Evolutionary conservation across 306 rosid species (phyloP).

Genomic region (Carpinus viminea): DNA sequence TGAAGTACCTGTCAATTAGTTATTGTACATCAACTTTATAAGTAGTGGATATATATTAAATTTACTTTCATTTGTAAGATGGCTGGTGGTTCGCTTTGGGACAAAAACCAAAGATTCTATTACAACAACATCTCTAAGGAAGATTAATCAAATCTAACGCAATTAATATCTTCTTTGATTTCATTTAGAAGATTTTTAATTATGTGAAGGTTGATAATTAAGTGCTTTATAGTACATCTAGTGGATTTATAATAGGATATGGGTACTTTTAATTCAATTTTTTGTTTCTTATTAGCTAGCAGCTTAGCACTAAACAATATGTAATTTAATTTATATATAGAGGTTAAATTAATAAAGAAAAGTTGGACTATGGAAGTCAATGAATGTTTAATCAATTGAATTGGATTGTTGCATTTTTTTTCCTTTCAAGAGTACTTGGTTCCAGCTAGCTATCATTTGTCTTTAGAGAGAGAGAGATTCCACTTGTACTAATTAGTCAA

Average conservation of each 20-base stretch:
- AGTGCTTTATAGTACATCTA: not conserved
- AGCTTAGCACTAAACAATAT: not conserved
- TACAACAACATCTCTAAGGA: conserved; percentile 12
- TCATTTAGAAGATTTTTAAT: not conserved
- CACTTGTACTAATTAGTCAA: not conserved
- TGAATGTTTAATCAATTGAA: not conserved
- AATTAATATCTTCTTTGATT: conserved; percentile 17
- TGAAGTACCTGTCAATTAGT: not conserved
- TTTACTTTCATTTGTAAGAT: too few relatives aligned
- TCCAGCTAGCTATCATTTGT: conserved; percentile 65
- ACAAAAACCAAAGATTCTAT: not conserved
- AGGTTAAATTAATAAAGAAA: not conserved
- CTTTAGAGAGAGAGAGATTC: conserved; percentile 3
- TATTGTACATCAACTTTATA: not conserved
- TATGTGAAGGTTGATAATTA: not conserved
- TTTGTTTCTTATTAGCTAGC: not conserved
- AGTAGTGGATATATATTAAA: not conserved
- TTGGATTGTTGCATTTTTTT: conserved; percentile 16
- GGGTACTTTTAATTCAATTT: not conserved
- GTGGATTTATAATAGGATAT: not conserved
- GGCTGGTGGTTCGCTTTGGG: not conserved
- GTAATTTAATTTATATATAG: not conserved
- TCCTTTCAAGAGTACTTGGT: conserved; percentile 40
- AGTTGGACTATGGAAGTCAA: not conserved
- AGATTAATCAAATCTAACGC: conserved; percentile 30